phyloP scores from a whole-genome alignment of 139 green algal species.

The Pleodorina starrii region DNA sequence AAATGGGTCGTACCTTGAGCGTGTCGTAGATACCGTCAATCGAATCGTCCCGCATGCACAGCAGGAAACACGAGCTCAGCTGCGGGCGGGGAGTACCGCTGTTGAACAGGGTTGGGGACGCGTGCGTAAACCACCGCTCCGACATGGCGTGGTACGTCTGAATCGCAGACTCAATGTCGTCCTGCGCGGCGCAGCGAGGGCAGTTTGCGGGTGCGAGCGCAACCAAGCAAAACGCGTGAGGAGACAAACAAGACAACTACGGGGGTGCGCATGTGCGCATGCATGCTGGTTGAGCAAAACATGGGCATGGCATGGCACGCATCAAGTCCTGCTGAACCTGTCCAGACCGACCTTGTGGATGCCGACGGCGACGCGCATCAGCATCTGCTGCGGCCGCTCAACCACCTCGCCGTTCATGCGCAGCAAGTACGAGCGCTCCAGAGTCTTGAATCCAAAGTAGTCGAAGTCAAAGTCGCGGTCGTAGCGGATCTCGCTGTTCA shows the following conservation, averaged over 20 bases:
- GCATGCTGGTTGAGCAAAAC: too few species aligned
- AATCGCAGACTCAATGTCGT: constrained; percentile 78
- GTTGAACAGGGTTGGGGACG: constrained; percentile 99
- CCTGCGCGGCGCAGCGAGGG: not conserved
- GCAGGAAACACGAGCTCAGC: constrained; percentile 97
- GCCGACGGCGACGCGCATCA: constrained; percentile 98
- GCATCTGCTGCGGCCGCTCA: constrained; percentile 99
- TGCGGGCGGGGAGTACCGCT: constrained; percentile 94
- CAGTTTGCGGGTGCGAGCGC: too few species aligned
- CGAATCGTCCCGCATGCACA: constrained; percentile 86
- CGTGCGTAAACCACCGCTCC: constrained; percentile 98
- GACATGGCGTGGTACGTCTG: constrained; percentile 93
- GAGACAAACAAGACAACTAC: too few species aligned
- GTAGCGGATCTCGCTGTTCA: constrained; percentile 99
- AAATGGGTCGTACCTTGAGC: constrained; percentile 92
- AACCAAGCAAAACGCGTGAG: too few species aligned
- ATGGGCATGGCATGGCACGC: too few species aligned
- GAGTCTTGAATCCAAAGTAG: constrained; percentile 99
- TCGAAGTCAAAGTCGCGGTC: constrained; percentile 99
- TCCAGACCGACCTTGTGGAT: constrained; percentile 92
- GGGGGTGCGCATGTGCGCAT: too few species aligned
- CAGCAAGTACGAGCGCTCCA: constrained; percentile 99
- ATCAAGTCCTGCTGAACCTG: too few species aligned
- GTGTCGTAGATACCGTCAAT: constrained; percentile 99
- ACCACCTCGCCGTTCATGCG: constrained; percentile 96